Evolutionary conservation across 768 basidiomycete genomes (phyloP).

Genomic region (Phylloporus sp.): DNA sequence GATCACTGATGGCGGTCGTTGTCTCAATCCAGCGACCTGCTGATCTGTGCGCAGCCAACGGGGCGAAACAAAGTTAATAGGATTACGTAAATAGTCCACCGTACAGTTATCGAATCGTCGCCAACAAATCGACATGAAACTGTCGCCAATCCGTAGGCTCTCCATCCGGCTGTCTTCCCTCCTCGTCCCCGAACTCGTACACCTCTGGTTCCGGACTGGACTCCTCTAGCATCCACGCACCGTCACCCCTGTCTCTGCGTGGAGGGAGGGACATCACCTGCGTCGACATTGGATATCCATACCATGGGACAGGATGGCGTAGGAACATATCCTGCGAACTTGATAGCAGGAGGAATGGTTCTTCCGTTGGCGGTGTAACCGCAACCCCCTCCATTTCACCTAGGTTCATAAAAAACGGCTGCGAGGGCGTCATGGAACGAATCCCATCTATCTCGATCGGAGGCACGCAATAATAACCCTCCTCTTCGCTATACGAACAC

Average conservation of each 20-base stretch:
- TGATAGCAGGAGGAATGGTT: conserved; percentile 42
- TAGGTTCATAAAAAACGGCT: conserved; percentile 43
- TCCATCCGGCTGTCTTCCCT: conserved; percentile 20
- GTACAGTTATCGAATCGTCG: conserved; percentile 7
- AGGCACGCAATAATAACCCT: not conserved
- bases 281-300: conserved; percentile 30
- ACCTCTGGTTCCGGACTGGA: conserved; percentile 26
- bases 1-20: conserved; percentile 1
- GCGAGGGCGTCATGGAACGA: conserved; percentile 38
- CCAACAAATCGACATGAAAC: conserved; percentile 47
- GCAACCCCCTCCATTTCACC: conserved; percentile 26
- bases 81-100: conserved; percentile 18
- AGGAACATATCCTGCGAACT: conserved; percentile 30
- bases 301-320: conserved; percentile 19
- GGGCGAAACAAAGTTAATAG: not conserved
- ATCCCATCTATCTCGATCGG: conserved; percentile 36
- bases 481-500: conserved; percentile 5
- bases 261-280: conserved; percentile 33
- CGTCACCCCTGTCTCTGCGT: conserved; percentile 32
- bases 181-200: conserved; percentile 31
- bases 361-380: conserved; percentile 32
- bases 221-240: conserved; percentile 41
- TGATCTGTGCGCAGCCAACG: conserved; percentile 18
- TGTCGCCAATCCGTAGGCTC: conserved; percentile 47
- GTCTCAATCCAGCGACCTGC: not conserved